These are phyloP conservation scores for Microstroma glucosiphilum DNA, from an alignment of 1,284 basidiomycete species.

Conservation along the genomic window DNA sequence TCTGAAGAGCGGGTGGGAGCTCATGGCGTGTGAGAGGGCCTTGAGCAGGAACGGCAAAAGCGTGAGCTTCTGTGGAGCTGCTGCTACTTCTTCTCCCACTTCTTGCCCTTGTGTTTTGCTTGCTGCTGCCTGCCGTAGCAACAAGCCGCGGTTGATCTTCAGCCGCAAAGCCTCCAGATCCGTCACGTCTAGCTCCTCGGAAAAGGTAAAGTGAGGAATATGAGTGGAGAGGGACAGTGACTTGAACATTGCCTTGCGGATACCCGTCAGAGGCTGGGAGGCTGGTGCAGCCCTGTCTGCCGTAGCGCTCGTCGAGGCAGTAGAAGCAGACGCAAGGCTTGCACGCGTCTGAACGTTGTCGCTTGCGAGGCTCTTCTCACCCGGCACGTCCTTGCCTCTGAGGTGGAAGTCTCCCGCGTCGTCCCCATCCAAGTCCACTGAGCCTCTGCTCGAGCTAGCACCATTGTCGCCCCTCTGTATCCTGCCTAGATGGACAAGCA, in stretches of 20 bases:
- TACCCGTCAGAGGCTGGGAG: slow-evolving; percentile 8
- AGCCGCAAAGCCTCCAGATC: slow-evolving; percentile 66
- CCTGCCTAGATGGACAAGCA: slow-evolving; percentile 48
- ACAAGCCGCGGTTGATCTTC: slow-evolving; percentile 51
- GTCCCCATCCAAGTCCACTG: no score
- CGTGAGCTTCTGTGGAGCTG: slow-evolving; percentile 62
- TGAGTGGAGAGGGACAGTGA: slow-evolving; percentile 44
- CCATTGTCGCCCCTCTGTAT: neutral
- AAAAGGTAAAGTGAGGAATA: slow-evolving; percentile 71
- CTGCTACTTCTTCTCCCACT: slow-evolving; percentile 26
- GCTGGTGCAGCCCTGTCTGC: neutral
- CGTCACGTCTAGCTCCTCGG: slow-evolving; percentile 71
- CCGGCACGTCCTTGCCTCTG: neutral
- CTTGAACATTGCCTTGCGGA: slow-evolving; percentile 50
- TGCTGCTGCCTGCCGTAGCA: neutral
- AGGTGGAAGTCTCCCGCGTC: neutral
- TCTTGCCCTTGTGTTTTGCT: neutral
- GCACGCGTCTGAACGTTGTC: neutral
- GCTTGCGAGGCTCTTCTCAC: neutral
- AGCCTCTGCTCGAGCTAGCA: no score
- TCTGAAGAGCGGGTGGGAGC: slow-evolving; percentile 73
- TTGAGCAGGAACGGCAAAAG: slow-evolving; percentile 82
- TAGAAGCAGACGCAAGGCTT: neutral
- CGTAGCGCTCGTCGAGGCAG: neutral
- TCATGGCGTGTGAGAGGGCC: slow-evolving; percentile 70